A percentile compares a stretch with the other conserved stretches of the same genome.
These are phyloP conservation scores for Russula olivacea DNA, from an alignment of 768 basidiomycete species.

Conservation along the genomic window DNA sequence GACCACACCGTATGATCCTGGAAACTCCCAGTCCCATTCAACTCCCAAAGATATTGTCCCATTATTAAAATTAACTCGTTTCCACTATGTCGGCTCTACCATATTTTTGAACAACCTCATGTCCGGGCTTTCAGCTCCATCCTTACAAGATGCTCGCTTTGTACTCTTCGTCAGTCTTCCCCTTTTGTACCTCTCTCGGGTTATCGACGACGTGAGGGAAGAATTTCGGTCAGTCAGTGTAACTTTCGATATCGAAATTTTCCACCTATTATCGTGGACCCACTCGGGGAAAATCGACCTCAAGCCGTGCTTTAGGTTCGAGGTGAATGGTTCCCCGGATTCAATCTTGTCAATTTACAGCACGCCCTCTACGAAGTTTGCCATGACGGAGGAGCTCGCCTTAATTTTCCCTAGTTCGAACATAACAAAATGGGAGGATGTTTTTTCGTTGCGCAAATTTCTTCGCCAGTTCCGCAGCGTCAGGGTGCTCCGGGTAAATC, in stretches of 20 bases:
- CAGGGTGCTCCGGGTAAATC: background rate
- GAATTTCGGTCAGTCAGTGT: too few relatives aligned
- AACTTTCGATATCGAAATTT: rapidly evolving
- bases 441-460: background rate
- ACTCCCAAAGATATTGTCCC: background rate
- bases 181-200: background rate
- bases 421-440: background rate
- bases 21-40: too few relatives aligned
- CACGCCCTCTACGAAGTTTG: background rate
- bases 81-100: background rate
- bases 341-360: background rate
- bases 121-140: background rate
- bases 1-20: background rate
- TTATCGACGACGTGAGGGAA: background rate
- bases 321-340: background rate
- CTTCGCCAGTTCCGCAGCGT: background rate
- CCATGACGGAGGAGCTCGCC: background rate
- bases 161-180: rapidly evolving
- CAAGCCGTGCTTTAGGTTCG: background rate
- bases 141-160: background rate
- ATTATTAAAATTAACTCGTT: background rate
- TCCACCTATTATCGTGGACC: background rate
- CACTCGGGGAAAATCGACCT: background rate
- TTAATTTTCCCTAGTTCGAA: background rate
- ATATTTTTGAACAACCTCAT: background rate